phyloP scores from a whole-genome alignment of 495 filamentous ascomycete genomes.

The Astrocystis sublimbata region DNA sequence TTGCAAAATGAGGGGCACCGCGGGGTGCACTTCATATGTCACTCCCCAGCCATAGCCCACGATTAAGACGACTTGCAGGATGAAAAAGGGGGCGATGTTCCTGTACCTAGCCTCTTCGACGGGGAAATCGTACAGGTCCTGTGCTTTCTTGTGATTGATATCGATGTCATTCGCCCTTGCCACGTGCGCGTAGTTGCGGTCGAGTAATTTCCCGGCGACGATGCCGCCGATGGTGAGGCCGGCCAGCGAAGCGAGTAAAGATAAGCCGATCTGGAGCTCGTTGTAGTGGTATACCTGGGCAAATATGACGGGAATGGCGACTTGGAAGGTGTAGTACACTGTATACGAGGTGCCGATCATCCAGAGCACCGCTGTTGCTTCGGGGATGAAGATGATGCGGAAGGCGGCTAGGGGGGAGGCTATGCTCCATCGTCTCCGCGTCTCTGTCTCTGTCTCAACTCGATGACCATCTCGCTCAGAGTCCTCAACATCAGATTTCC shows the following conservation, averaged over 20 bases:
- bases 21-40: slow-evolving; percentile 7
- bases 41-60: background rate
- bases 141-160: slow-evolving; percentile 19
- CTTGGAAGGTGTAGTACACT: slow-evolving; percentile 25
- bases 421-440: background rate
- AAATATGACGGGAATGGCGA: slow-evolving; percentile 48
- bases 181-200: slow-evolving; percentile 48
- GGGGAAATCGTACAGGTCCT: slow-evolving; percentile 22
- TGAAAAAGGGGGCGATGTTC: background rate
- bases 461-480: no score
- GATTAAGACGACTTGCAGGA: background rate
- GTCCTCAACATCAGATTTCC: background rate
- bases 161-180: slow-evolving; percentile 31
- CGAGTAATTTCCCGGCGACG: slow-evolving; percentile 33
- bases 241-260: slow-evolving; percentile 25
- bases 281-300: slow-evolving; percentile 46
- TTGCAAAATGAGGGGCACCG: slow-evolving; percentile 25
- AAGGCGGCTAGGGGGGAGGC: background rate
- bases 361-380: slow-evolving; percentile 22
- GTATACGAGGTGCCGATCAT: slow-evolving; percentile 28
- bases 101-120: slow-evolving; percentile 23
- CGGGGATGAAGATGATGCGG: background rate
- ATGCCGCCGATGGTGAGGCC: background rate
- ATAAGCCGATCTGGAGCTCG: slow-evolving; percentile 52
- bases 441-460: no score